A percentile compares a stretch with the other conserved stretches of the same genome.
Evolutionary conservation across 495 filamentous ascomycete genomes (phyloP).

Genomic region (Neurospora sp.): DNA sequence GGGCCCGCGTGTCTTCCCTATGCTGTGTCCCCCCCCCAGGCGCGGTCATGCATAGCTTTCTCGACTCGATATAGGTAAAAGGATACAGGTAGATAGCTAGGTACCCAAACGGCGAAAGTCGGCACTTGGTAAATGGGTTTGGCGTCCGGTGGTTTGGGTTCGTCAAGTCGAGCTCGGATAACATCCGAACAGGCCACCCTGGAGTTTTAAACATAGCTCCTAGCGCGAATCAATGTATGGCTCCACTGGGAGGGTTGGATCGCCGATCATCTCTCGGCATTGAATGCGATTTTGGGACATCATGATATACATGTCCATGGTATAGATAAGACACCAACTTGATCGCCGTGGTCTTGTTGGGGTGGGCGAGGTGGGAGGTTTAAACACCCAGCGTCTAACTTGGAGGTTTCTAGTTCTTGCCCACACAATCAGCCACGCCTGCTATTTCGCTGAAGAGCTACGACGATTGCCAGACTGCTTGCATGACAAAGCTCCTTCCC

Average conservation of each 20-base stretch:
- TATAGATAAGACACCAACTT: background rate
- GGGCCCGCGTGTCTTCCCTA: background rate
- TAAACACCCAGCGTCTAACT: no score
- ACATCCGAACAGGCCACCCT: background rate
- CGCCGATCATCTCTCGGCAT: background rate
- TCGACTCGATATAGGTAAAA: background rate
- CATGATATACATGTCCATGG: background rate
- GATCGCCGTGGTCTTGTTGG: background rate
- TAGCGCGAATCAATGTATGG: background rate
- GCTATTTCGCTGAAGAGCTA: background rate
- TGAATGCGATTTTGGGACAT: background rate
- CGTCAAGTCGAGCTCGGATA: background rate
- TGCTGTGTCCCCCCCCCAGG: background rate
- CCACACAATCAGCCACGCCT: background rate
- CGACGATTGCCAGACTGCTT: background rate
- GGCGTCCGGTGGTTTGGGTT: background rate
- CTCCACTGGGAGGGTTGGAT: background rate
- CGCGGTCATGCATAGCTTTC: background rate
- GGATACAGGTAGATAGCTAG: background rate
- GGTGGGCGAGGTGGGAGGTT: background rate
- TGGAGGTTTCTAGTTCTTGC: background rate
- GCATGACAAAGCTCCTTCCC: background rate
- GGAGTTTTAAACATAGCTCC: background rate
- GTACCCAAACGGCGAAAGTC: background rate
- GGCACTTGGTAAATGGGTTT: background rate